A percentile compares a stretch with the other conserved stretches of the same genome.
These are phyloP conservation scores for Pichia sp. DNA, from an alignment of 1,139 yeast genomes.

Conservation along the genomic window DNA sequence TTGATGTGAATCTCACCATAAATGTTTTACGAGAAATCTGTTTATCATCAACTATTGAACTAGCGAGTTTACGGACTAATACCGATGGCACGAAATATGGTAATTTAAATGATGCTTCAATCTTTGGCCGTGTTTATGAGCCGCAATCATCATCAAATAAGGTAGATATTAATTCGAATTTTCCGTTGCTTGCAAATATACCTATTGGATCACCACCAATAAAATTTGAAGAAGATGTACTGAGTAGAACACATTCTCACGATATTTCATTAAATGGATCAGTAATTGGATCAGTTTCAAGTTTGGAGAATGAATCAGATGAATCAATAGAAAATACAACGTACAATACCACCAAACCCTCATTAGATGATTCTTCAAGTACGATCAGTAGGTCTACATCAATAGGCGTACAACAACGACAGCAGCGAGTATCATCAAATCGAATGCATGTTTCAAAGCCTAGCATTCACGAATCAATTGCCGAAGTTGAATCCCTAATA, in stretches of 20 bases:
- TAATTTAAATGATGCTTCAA: no score
- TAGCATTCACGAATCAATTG: neutral
- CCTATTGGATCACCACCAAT: constrained; percentile 6
- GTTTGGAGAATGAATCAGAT: neutral
- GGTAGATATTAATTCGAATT: no score
- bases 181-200: constrained; percentile 9
- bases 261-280: neutral
- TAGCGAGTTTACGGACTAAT: neutral
- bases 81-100: no score
- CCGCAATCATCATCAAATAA: no score
- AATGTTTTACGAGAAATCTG: constrained; percentile 16
- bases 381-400: neutral
- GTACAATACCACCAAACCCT: neutral
- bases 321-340: neutral
- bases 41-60: constrained; percentile 6
- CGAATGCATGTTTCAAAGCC: neutral
- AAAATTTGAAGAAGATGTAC: neutral
- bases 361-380: neutral
- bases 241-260: neutral
- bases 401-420: neutral
- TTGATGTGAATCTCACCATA: constrained; percentile 10
- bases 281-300: neutral
- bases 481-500: neutral
- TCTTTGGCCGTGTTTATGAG: no score
- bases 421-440: no score